Percentiles rank a stretch among this genome's conserved stretches.
Conservation (phyloP, 495 filamentous ascomycete genomes). For the Trichocladium uniseriatum region DNA sequence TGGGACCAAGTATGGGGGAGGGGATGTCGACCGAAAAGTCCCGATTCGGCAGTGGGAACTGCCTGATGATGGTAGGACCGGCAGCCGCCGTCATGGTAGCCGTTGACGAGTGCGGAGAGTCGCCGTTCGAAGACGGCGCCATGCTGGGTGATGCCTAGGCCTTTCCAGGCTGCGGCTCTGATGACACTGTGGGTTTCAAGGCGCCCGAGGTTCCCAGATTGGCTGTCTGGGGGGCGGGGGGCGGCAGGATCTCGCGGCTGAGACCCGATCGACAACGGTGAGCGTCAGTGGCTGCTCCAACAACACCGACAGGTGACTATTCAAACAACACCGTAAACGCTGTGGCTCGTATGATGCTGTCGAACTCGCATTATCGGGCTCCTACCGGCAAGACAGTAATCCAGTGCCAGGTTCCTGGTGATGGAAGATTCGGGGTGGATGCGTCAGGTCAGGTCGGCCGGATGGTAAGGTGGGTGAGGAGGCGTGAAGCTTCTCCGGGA, state of each 20-base stretch:
- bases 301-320: neutral
- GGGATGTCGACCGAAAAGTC: constrained; percentile 43
- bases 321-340: constrained; percentile 10
- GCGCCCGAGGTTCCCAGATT: too few species aligned
- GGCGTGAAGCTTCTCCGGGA: constrained; percentile 16
- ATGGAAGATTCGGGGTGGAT: neutral
- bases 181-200: neutral
- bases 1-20: constrained; percentile 33
- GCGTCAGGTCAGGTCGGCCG: constrained; percentile 4
- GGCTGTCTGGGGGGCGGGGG: too few species aligned
- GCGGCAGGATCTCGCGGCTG: neutral
- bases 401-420: neutral
- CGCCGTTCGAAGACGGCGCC: constrained; percentile 43
- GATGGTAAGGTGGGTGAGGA: constrained; percentile 12
- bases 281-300: constrained; percentile 6
- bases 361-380: constrained; percentile 19
- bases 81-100: constrained; percentile 29
- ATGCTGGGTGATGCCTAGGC: constrained; percentile 21
- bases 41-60: constrained; percentile 36
- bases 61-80: constrained; percentile 29
- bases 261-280: neutral
- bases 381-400: neutral
- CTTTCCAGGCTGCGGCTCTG: neutral
- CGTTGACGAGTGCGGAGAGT: constrained; percentile 38
- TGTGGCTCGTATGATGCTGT: constrained; percentile 4